phyloP scores from a whole-genome alignment of 75 land plant genomes.

The Cupressus sempervirens region DNA sequence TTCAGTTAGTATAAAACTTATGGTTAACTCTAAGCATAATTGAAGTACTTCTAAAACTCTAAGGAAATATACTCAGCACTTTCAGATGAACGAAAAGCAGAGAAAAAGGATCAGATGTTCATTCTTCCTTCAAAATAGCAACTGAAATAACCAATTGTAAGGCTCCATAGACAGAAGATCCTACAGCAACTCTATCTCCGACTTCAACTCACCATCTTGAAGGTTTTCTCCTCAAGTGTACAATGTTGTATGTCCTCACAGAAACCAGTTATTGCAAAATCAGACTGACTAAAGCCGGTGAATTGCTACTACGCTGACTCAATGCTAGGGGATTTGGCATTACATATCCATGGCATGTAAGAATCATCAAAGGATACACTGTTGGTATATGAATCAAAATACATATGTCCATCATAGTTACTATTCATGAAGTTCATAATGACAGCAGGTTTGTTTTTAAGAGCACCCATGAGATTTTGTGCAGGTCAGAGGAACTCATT shows the following conservation, averaged over 20 bases:
- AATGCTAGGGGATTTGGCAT: background rate
- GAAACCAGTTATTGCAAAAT: background rate
- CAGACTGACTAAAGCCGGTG: background rate
- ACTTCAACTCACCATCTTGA: background rate
- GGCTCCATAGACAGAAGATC: background rate
- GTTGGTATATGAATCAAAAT: background rate
- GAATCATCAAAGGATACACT: background rate
- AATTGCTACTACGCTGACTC: background rate
- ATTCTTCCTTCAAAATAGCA: slow-evolving; percentile 1
- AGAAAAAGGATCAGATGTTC: background rate
- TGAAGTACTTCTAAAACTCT: background rate
- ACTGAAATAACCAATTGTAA: background rate
- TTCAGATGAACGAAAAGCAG: background rate
- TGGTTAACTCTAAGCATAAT: background rate
- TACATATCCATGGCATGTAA: background rate
- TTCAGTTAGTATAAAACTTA: background rate
- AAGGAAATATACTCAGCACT: background rate
- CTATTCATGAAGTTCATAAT: background rate
- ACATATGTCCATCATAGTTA: background rate
- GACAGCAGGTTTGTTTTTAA: background rate
- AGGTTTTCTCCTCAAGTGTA: background rate
- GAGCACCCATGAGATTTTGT: background rate
- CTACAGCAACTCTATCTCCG: background rate
- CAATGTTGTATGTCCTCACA: background rate
- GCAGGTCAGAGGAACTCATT: background rate